Conservation (phyloP, 148 eudicot genomes). For the Mesembryanthemum crystallinum region DNA sequence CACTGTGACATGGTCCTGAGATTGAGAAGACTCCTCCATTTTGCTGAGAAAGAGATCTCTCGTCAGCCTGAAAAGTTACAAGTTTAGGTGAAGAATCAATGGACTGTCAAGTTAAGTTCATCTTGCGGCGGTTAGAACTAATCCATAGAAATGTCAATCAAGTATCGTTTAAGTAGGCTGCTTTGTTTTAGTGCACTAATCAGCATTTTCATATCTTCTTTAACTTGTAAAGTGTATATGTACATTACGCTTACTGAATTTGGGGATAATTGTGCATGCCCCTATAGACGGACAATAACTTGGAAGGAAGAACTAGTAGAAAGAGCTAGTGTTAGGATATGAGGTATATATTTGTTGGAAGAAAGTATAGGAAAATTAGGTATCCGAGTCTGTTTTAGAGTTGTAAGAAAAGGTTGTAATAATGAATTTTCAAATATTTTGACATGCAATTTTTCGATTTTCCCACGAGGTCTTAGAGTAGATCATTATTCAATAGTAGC, state of each 20-base stretch:
- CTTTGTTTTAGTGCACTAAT: background rate
- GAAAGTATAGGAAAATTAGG: slow-evolving; percentile 1
- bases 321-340: background rate
- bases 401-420: background rate
- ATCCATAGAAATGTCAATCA: slow-evolving; percentile 3
- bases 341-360: slow-evolving; percentile 2
- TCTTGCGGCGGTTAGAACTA: background rate
- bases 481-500: no score
- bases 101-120: background rate
- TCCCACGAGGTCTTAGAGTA: background rate
- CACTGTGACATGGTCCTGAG: slow-evolving; percentile 90
- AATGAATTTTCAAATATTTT: background rate
- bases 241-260: slow-evolving; percentile 1
- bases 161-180: background rate
- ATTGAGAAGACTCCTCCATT: slow-evolving; percentile 76
- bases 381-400: background rate
- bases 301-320: background rate
- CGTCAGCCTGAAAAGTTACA: slow-evolving; percentile 37
- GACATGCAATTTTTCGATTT: background rate
- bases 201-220: background rate
- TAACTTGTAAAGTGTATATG: slow-evolving; percentile 7
- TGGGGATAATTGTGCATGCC: background rate
- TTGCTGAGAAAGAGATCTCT: slow-evolving; percentile 76
- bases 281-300: background rate
- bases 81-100: slow-evolving; percentile 13